Evolutionary conservation across 768 basidiomycete species (phyloP), one percentile per base, ranked within the genome.

Genomic region (Ephemerocybe angulata): DNA sequence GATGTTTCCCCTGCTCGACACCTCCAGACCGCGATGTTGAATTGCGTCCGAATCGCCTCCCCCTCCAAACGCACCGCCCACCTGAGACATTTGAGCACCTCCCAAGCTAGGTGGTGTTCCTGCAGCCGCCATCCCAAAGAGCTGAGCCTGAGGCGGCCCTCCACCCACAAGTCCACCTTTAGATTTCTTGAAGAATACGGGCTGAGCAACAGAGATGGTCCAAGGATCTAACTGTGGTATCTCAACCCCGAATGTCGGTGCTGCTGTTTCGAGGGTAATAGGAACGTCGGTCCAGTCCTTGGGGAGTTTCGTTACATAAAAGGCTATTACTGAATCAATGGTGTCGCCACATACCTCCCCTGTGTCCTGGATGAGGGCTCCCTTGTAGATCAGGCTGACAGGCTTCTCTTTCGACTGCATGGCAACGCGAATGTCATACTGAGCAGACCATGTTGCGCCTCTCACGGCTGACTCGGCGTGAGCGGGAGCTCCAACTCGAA

Each of bases 211-310:
- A 1, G 69, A 69, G 4, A 78, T 60, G 13, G 61, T 70, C 73
- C 75, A 78, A 0, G 72, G 66, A 1, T 62, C 43, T 1, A 79
- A 70, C 5, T 53, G 57, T 4, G 76, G 76, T 4, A 76, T 61
- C 1, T 52, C 60, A 17, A 74, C 42, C 3, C 75, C 75, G 47
- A 72, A 76, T 0, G 76, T 74, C 1, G 76, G 76, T 1, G 70
- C 65, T 1, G 72, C 69, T 0, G 77, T 80, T 58, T 78, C 76
- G 12, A 79, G 71, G 1, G 69, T 72, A 2, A 78, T 59, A 1
- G 72, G 65, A 3, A 76, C 70, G 53, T 79, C 70, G 0, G 62
- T 62, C 77, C 76, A 81, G 41, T 71, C 67, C 73, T 78, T 10
- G 10, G 12, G 4, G 15, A 17, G 33, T 30, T 22, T 13, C 28